A percentile compares a stretch with the other conserved stretches of the same genome.
Evolutionary conservation across 192 early-diverging fungal genomes (phyloP).

Genomic region (Backusella sp.): DNA sequence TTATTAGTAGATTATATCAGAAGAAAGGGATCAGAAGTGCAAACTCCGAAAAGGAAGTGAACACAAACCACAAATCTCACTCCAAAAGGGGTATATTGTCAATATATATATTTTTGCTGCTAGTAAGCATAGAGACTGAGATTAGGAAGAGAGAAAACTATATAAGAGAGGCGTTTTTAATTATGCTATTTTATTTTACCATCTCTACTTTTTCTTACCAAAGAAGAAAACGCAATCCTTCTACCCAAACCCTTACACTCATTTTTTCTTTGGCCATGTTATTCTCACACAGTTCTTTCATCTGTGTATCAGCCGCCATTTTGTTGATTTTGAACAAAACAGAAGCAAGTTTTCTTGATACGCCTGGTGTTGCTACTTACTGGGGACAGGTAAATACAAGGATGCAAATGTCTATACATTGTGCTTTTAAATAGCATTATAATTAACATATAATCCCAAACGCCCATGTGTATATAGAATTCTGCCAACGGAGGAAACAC

Average conservation of each 20-base stretch:
- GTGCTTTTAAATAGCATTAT: neutral
- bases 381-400: slow-evolving; percentile 5
- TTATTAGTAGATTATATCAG: neutral
- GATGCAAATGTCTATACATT: neutral
- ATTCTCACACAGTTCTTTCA: neutral
- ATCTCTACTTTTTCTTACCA: neutral
- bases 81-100: neutral
- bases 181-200: neutral
- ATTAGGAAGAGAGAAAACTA: neutral
- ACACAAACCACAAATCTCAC: neutral
- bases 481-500: slow-evolving; percentile 12
- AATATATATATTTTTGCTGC: neutral
- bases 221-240: neutral
- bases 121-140: neutral
- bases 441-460: neutral
- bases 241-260: neutral
- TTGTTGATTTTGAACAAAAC: neutral
- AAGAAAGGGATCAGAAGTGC: neutral
- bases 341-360: slow-evolving; percentile 4
- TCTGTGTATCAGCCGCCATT: neutral
- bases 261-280: neutral
- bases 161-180: neutral
- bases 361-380: neutral
- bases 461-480: slow-evolving; percentile 15
- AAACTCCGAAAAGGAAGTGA: neutral